Conservation (phyloP, 805 yeast species). For the Jamesozyma jinghongensis region DNA sequence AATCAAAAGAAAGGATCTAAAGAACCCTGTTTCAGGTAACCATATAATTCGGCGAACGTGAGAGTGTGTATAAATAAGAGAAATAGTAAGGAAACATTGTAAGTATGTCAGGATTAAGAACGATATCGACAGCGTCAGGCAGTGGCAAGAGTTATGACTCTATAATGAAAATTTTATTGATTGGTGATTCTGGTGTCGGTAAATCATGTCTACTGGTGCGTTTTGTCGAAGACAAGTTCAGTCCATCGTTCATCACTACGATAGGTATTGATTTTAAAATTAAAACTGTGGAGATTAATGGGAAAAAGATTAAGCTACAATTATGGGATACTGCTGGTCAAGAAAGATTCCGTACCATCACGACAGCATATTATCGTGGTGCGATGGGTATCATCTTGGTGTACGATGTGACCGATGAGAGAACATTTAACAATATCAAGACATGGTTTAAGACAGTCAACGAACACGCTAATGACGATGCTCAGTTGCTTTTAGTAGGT, state of each 20-base stretch:
- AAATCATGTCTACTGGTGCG: conserved; percentile 83
- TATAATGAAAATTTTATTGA: conserved; percentile 82
- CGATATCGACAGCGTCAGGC: conserved; percentile 2
- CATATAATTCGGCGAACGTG: too few species aligned
- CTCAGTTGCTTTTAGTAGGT: conserved; percentile 90
- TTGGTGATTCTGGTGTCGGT: conserved; percentile 89
- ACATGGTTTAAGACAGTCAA: conserved; percentile 93
- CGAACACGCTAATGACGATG: conserved; percentile 94
- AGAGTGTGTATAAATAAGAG: too few species aligned
- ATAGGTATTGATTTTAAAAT: conserved; percentile 97
- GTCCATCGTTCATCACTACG: conserved; percentile 91
- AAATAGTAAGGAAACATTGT: too few species aligned
- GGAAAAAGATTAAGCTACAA: conserved; percentile 85
- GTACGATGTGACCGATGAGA: conserved; percentile 77
- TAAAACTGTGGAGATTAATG: conserved; percentile 87
- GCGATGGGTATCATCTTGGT: conserved; percentile 81
- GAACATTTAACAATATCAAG: conserved; percentile 84
- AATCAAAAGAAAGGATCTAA: too few species aligned
- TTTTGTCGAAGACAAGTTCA: conserved; percentile 92
- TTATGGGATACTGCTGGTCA: conserved; percentile 97
- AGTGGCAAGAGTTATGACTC: conserved; percentile 51
- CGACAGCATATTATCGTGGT: conserved; percentile 84
- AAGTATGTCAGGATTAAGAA: conserved; percentile 21
- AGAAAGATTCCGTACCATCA: conserved; percentile 87
- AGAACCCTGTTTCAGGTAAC: too few species aligned